Conservation (phyloP, 257 asterid species). For the Eucommia ulmoides region DNA sequence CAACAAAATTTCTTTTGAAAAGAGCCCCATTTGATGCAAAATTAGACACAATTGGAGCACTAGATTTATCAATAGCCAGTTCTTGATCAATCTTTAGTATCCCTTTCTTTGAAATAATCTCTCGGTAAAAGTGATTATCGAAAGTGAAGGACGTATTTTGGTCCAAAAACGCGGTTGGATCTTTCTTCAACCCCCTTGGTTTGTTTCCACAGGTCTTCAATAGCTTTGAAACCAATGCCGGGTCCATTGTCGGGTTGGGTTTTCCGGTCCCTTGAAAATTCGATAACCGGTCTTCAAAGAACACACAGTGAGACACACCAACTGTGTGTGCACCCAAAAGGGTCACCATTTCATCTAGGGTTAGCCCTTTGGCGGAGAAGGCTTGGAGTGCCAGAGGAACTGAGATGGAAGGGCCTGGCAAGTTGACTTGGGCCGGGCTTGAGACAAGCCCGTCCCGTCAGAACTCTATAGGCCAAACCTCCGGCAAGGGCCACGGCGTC, state of each 20-base stretch:
- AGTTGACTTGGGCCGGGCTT: slow-evolving; percentile 20
- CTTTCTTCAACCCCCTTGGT: slow-evolving; percentile 4
- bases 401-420: slow-evolving; percentile 44
- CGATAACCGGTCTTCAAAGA: slow-evolving; percentile 42
- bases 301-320: slow-evolving; percentile 58
- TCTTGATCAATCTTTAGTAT: slow-evolving; percentile 54
- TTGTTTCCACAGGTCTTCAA: slow-evolving; percentile 26
- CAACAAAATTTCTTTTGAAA: slow-evolving; percentile 25
- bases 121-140: slow-evolving; percentile 54
- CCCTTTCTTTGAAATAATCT: slow-evolving; percentile 37
- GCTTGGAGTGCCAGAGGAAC: slow-evolving; percentile 22
- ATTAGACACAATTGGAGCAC: slow-evolving; percentile 17
- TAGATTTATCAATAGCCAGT: slow-evolving; percentile 32
- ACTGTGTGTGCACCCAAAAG: slow-evolving; percentile 79
- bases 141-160: slow-evolving; percentile 46
- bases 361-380: slow-evolving; percentile 35
- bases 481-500: slow-evolving; percentile 63
- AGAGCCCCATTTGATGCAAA: slow-evolving; percentile 16
- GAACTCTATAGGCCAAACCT: slow-evolving; percentile 37
- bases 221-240: slow-evolving; percentile 27
- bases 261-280: slow-evolving; percentile 37
- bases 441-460: slow-evolving; percentile 66
- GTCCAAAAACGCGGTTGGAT: slow-evolving; percentile 45
- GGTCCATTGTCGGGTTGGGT: slow-evolving; percentile 52
- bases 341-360: slow-evolving; percentile 48